Percentiles rank a stretch among this genome's conserved stretches.
phyloP scores from a whole-genome alignment of 768 basidiomycete species.

The Collybiopsis confluens region DNA sequence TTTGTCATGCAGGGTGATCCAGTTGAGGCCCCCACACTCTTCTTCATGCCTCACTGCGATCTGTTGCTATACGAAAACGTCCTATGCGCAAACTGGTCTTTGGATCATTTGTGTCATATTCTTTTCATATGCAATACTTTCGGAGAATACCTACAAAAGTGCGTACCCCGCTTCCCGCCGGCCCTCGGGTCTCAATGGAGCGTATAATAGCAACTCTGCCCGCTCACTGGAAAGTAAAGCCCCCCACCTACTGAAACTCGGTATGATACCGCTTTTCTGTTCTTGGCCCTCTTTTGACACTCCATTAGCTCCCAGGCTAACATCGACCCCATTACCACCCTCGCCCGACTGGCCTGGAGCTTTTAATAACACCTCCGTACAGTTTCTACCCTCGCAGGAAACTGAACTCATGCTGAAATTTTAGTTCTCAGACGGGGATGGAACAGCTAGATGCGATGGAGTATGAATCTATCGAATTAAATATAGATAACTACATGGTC shows the following conservation, averaged over 20 bases:
- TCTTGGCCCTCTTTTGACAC: neutral
- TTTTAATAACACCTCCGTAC: conserved; percentile 3
- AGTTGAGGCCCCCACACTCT: neutral
- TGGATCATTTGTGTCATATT: neutral
- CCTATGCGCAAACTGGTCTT: neutral
- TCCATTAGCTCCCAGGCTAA: neutral
- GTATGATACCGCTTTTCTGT: neutral
- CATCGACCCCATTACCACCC: neutral
- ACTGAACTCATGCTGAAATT: too few species aligned
- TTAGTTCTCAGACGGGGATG: conserved; percentile 39
- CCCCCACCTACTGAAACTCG: neutral
- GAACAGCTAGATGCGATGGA: too few species aligned
- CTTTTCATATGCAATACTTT: conserved; percentile 6
- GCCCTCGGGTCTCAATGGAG: neutral
- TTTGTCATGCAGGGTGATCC: too few species aligned
- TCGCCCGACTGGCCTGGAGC: conserved; percentile 1
- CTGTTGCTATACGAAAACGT: neutral
- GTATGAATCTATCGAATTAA: too few species aligned
- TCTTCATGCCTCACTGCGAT: conserved; percentile 8
- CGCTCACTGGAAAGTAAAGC: neutral
- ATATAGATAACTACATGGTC: too few species aligned
- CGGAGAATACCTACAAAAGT: conserved; percentile 7
- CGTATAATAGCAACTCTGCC: neutral
- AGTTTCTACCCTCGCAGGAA: conserved; percentile 31
- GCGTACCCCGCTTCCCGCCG: neutral